Evolutionary conservation across 805 yeast species (phyloP).

Genomic region (Ascoidea tarda): DNA sequence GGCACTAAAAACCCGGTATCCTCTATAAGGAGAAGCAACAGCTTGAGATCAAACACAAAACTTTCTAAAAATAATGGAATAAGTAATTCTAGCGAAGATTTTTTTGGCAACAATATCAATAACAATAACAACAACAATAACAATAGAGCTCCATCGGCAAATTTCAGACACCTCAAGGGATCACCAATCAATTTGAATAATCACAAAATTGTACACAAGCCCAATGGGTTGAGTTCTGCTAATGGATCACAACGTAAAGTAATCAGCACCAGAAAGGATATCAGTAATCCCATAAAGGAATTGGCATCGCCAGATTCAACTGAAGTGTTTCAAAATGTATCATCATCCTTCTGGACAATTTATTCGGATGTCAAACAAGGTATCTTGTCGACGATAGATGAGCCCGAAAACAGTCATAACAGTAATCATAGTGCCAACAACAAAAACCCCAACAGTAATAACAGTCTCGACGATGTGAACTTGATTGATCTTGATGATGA

Average conservation of each 20-base stretch:
- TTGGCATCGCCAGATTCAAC: constrained; percentile 2
- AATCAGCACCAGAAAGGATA: constrained; percentile 1
- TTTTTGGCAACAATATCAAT: too few relatives aligned
- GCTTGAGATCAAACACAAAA: too few relatives aligned
- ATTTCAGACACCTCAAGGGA: not conserved
- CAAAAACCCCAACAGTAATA: not conserved
- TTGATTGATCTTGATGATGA: constrained; percentile 10
- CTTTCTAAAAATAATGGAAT: too few relatives aligned
- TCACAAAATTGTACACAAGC: constrained; percentile 7
- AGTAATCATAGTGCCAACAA: not conserved
- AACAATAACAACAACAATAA: too few relatives aligned
- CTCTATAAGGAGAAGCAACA: not conserved
- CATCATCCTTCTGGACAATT: constrained; percentile 9
- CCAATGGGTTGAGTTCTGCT: not conserved
- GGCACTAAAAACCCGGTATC: constrained; percentile 2
- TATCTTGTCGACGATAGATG: constrained; percentile 8
- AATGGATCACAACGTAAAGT: not conserved
- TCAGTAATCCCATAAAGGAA: constrained; percentile 5
- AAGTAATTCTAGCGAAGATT: too few relatives aligned
- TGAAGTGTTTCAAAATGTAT: constrained; percentile 8
- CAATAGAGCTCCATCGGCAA: not conserved
- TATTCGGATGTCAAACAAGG: constrained; percentile 10
- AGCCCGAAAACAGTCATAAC: constrained; percentile 1
- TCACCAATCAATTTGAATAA: constrained; percentile 6
- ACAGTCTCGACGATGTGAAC: constrained; percentile 2